These are phyloP conservation scores for Trametes coccinea DNA, from an alignment of 768 basidiomycete species.

Conservation along the genomic window DNA sequence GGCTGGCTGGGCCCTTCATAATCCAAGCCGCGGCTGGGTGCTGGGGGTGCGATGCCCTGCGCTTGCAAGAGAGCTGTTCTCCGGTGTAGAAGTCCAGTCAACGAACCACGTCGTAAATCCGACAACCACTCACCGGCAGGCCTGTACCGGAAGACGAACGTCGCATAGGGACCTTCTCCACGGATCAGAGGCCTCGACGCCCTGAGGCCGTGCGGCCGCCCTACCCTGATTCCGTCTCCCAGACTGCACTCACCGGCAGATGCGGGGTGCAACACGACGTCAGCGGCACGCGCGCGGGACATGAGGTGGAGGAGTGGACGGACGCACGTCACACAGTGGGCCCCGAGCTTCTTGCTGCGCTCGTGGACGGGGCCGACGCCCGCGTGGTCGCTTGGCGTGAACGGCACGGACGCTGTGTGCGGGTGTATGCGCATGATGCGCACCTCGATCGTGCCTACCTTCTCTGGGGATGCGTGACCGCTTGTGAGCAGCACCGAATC, in stretches of 20 bases:
- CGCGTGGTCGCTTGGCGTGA: not conserved
- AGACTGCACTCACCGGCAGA: slow-evolving; percentile 1
- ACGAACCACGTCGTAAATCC: too few species aligned
- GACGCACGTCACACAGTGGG: slow-evolving; percentile 20
- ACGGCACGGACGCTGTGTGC: not conserved
- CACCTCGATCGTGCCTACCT: slow-evolving; percentile 13
- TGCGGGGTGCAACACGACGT: too few species aligned
- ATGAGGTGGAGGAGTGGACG: too few species aligned
- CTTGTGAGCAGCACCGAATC: not conserved
- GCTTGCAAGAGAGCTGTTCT: slow-evolving; percentile 1
- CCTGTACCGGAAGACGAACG: slow-evolving; percentile 22
- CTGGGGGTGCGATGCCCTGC: not conserved
- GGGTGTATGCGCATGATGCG: not conserved
- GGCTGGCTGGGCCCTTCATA: not conserved
- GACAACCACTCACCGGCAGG: slow-evolving; percentile 10
- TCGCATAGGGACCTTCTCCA: slow-evolving; percentile 4
- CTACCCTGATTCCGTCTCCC: not conserved
- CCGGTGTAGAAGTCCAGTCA: not conserved
- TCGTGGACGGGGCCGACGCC: slow-evolving; percentile 20
- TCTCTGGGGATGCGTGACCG: not conserved
- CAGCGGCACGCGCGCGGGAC: too few species aligned
- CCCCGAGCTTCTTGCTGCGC: slow-evolving; percentile 25
- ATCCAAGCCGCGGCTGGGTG: not conserved
- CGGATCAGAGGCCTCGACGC: not conserved
- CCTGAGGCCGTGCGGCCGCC: too few species aligned